Base-by-base conservation (phyloP, 202 grass and related monocot genomes). In the Setaria italica region DNA sequence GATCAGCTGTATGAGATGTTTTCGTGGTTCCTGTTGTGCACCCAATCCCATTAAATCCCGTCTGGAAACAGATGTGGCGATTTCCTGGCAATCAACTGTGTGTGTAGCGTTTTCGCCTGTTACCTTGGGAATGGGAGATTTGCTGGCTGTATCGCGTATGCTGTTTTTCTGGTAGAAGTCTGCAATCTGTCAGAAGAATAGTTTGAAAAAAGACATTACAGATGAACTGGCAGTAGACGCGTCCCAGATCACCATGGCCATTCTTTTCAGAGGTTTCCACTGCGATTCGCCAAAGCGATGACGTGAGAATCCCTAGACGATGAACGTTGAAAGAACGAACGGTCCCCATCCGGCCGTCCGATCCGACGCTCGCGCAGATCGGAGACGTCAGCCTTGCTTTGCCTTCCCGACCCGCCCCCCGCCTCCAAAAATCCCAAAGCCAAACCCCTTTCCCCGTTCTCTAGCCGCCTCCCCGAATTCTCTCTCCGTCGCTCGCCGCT, bases 391-490 rank as follows among this genome's bases (percentile, higher is more conserved):
- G 14, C 9, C 25, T 25, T 25, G 25, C 46, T 34, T 57, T 48
- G 17, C 1, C 21, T 14, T 5, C 6, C 59, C 13, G 34, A 32
- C 21, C 59, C 4, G 17, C 4, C 5, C 1, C 5, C 32, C 4
- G 9, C 32, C 75, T 62, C 69, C 30, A 76, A 84, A 90, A 90
- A 72, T 82, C 73, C 34, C 11, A 50, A 42, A 68, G 67, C 60
- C 69, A 67, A 74, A 32, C 68, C 66, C 65, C 46, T 54, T 73
- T 46, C 70, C 47, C 41, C 62, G 34, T 75, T 53, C 55, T 20
- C 78, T 70, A 87, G 89, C 85, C 89, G 89, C 89, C 89, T 81
- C 85, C 58, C 74, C 74, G 19, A 62, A 67, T 25, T 59, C n/a
- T 13, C 67, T 37, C 49, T 13, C 85, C 53, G 67, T 34, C 79